Conservation (phyloP, 1,139 yeast species). For the Lodderomyces metapsilosis region DNA sequence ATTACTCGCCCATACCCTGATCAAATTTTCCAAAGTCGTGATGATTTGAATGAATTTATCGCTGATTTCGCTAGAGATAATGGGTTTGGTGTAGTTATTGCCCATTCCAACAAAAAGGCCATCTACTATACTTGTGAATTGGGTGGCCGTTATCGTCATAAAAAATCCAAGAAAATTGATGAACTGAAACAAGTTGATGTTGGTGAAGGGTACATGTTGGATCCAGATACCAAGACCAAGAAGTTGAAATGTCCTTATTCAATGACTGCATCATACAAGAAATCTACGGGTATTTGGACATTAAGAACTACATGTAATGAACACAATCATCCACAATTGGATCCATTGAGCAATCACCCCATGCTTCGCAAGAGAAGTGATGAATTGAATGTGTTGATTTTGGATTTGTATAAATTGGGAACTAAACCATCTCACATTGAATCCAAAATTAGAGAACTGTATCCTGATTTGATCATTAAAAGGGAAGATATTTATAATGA, state of each 20-base stretch:
- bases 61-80: conserved; percentile 57
- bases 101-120: conserved; percentile 58
- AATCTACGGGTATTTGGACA: conserved; percentile 51
- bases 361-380: conserved; percentile 56
- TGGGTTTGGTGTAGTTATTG: conserved; percentile 60
- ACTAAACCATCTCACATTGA: conserved; percentile 61
- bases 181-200: conserved; percentile 26
- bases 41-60: conserved; percentile 53
- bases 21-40: conserved; percentile 50
- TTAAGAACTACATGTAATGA: conserved; percentile 55
- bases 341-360: conserved; percentile 56
- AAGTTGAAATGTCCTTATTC: conserved; percentile 57
- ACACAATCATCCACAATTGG: conserved; percentile 60
- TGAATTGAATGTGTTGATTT: conserved; percentile 51
- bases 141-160: conserved; percentile 58
- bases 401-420: conserved; percentile 54
- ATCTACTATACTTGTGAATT: conserved; percentile 62
- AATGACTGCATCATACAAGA: conserved; percentile 56
- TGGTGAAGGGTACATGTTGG: conserved; percentile 39
- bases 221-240: conserved; percentile 48
- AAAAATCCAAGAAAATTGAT: conserved; percentile 38
- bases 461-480: conserved; percentile 54
- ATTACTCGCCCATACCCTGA: conserved; percentile 57
- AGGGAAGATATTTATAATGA: conserved; percentile 60
- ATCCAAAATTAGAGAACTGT: conserved; percentile 50